Percentiles rank a stretch among this genome's conserved stretches.
These are phyloP conservation scores for Melampsora allii-populina DNA, from an alignment of 1,284 basidiomycete species.

Conservation along the genomic window DNA sequence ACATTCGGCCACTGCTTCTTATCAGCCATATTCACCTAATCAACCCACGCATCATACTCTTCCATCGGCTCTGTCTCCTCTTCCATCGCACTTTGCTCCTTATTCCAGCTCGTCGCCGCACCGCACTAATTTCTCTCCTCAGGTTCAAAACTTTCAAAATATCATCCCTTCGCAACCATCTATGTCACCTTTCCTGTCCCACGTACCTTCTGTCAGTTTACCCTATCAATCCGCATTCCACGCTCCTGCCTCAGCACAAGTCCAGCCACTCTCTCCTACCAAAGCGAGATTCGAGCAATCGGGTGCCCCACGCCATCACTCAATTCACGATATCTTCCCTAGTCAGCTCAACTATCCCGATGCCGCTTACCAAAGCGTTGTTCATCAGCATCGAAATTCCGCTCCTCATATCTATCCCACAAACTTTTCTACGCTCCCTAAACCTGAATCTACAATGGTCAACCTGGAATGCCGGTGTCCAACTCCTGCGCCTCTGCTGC, in stretches of 20 bases:
- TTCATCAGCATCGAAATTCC: conserved; percentile 5
- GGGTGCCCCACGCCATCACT: background rate
- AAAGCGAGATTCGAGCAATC: background rate
- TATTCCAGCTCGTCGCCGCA: background rate
- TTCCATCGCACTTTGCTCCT: background rate
- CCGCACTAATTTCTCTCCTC: background rate
- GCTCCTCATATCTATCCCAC: background rate
- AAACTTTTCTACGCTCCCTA: background rate
- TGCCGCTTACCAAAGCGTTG: conserved; percentile 2
- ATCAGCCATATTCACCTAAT: background rate
- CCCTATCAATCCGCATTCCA: background rate
- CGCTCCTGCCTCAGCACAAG: background rate
- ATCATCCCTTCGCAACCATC: background rate
- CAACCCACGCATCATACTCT: background rate
- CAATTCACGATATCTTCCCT: background rate
- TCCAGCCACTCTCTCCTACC: background rate
- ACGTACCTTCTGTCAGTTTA: background rate
- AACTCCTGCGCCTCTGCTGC: background rate
- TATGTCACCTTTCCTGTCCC: background rate
- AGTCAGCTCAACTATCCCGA: background rate
- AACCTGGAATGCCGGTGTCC: background rate
- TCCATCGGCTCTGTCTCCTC: background rate
- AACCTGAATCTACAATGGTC: background rate
- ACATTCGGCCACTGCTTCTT: background rate
- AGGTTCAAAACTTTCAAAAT: background rate